Evolutionary conservation across 345 rosid genomes (phyloP).

Genomic region (Linum tenue): DNA sequence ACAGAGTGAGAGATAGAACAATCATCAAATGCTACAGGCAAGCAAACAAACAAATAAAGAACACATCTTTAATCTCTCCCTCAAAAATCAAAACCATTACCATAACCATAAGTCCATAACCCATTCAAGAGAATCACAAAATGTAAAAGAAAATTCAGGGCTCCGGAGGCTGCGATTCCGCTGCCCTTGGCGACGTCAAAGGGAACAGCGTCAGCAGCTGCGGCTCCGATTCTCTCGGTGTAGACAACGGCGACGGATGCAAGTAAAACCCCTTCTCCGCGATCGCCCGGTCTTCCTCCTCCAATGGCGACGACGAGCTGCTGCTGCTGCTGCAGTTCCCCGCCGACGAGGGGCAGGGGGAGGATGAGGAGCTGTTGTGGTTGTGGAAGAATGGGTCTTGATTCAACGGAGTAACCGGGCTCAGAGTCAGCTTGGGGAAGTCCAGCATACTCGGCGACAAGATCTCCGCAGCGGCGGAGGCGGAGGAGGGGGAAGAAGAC

Average conservation of each 20-base stretch:
- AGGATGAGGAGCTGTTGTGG: neutral
- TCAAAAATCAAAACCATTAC: constrained; percentile 7
- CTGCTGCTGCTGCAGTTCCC: constrained; percentile 15
- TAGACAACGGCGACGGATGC: constrained; percentile 7
- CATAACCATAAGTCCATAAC: constrained; percentile 13
- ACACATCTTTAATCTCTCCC: constrained; percentile 15
- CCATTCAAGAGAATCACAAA: neutral
- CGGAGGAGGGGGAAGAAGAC: constrained; percentile 42
- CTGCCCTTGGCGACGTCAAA: constrained; percentile 3
- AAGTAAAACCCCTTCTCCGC: constrained; percentile 11
- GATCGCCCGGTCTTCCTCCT: constrained; percentile 8
- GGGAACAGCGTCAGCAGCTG: constrained; percentile 7
- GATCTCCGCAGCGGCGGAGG: constrained; percentile 61
- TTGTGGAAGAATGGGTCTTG: constrained; percentile 42
- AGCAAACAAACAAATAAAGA: no score
- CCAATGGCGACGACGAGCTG: constrained; percentile 50
- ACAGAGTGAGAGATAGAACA: no score
- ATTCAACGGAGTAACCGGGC: constrained; percentile 81
- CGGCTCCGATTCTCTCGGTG: constrained; percentile 3
- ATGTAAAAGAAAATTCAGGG: neutral
- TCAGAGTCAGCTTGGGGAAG: constrained; percentile 75
- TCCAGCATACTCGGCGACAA: constrained; percentile 90
- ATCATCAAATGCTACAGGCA: no score
- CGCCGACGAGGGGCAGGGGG: neutral
- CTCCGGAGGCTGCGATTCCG: constrained; percentile 20